A percentile compares a stretch with the other conserved stretches of the same genome.
Conservation (phyloP, 306 rosid genomes). For the Erythrophleum fordii region DNA sequence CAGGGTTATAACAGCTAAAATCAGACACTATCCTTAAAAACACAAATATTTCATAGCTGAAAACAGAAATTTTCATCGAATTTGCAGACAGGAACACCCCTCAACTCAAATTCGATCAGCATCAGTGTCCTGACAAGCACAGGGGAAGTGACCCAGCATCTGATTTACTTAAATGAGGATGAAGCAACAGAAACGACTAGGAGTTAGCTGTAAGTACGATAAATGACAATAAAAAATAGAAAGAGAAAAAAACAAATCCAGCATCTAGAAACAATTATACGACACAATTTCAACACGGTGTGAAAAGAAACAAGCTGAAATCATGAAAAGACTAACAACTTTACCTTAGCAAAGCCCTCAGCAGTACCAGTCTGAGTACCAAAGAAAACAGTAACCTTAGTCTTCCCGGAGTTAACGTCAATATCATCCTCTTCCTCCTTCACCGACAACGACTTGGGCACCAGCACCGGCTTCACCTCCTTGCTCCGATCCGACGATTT, state of each 20-base stretch:
- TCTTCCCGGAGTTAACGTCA: conserved; percentile 63
- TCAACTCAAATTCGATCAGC: background rate
- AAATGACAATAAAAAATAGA: background rate
- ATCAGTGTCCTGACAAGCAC: conserved; percentile 3
- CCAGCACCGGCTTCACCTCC: conserved; percentile 60
- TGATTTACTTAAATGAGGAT: background rate
- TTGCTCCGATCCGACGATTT: conserved; percentile 74
- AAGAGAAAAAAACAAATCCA: background rate
- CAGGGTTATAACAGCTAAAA: background rate
- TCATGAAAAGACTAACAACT: background rate
- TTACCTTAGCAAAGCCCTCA: conserved; percentile 88
- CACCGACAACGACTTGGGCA: conserved; percentile 50
- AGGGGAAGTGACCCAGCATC: background rate
- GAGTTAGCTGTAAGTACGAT: background rate
- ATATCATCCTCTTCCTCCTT: conserved; percentile 69
- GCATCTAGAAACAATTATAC: background rate
- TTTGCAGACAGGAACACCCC: background rate
- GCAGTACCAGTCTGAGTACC: conserved; percentile 97
- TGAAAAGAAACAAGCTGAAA: background rate
- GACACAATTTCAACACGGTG: background rate
- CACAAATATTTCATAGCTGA: background rate
- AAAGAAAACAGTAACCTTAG: conserved; percentile 71
- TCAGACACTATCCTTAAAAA: background rate
- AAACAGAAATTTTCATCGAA: background rate
- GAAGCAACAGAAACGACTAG: background rate